phyloP scores from a whole-genome alignment of 192 early-diverging fungal genomes.

The Thoreauomyces humboldtii region DNA sequence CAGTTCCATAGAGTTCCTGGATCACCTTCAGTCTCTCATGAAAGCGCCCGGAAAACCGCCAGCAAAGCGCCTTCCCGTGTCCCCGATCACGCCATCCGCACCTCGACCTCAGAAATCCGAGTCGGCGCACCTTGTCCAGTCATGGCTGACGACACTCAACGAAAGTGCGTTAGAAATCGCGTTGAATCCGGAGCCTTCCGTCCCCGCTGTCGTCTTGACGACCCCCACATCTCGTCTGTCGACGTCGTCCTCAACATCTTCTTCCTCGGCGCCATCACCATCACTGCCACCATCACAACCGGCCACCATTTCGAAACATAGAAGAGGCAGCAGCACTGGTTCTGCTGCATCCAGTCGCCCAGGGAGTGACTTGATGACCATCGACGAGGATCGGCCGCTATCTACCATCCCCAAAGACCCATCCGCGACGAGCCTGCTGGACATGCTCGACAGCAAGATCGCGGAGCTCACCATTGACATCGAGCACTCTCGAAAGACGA shows the following conservation, averaged over 20 bases:
- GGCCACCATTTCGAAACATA: too few relatives aligned
- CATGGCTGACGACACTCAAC: not conserved
- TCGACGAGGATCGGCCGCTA: not conserved
- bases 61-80: too few relatives aligned
- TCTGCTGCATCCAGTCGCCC: not conserved
- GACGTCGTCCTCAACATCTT: too few relatives aligned
- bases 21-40: not conserved
- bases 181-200: too few relatives aligned
- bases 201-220: too few relatives aligned
- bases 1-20: not conserved
- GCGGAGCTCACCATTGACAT: not conserved
- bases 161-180: too few relatives aligned
- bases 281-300: too few relatives aligned
- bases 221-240: too few relatives aligned
- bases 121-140: not conserved
- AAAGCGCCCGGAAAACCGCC: too few relatives aligned
- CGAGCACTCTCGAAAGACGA: not conserved
- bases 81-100: too few relatives aligned
- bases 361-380: not conserved
- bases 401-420: too few relatives aligned
- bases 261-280: too few relatives aligned
- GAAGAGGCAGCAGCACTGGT: not conserved
- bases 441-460: not conserved
- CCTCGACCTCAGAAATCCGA: not conserved
- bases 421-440: not conserved